These are phyloP conservation scores for Leptomonas seymouri DNA, from an alignment of 208 protist genomes.

Conservation along the genomic window DNA sequence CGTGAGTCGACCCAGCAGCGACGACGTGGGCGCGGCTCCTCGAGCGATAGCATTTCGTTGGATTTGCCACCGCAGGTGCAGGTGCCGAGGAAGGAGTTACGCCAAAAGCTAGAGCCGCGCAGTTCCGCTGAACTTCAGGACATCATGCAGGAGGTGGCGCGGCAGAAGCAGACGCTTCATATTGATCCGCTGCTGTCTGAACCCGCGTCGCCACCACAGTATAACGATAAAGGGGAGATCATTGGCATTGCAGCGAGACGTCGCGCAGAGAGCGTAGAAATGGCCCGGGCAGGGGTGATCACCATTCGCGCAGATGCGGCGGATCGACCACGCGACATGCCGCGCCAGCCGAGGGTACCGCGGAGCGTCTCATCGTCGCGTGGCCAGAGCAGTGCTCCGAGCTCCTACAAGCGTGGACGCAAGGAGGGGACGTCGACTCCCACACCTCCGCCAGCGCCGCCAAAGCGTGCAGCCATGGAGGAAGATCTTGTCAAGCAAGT, in stretches of 20 bases:
- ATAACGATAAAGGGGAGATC: conserved; percentile 63
- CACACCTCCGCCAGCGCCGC: background rate
- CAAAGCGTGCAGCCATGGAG: conserved; percentile 16
- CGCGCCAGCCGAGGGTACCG: conserved; percentile 56
- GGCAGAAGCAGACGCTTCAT: conserved; percentile 13
- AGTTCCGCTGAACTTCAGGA: conserved; percentile 59
- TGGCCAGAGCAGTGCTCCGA: background rate
- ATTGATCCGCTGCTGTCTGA: conserved; percentile 20
- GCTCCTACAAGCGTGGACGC: conserved; percentile 17
- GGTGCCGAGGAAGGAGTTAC: conserved; percentile 36
- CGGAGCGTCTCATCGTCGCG: conserved; percentile 52
- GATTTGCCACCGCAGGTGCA: conserved; percentile 67
- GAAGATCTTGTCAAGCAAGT: conserved; percentile 11
- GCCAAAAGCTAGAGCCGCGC: conserved; percentile 39
- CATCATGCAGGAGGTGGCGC: conserved; percentile 36
- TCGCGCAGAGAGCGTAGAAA: conserved; percentile 60
- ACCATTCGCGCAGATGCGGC: conserved; percentile 73
- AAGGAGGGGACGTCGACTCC: conserved; percentile 5
- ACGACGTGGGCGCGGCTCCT: conserved; percentile 20
- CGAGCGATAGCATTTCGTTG: conserved; percentile 54
- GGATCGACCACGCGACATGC: conserved; percentile 57
- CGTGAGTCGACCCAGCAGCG: conserved; percentile 14
- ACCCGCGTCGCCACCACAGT: conserved; percentile 27
- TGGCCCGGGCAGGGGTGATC: conserved; percentile 47
- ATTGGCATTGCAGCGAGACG: conserved; percentile 78